phyloP scores from a whole-genome alignment of 2,329 filamentous ascomycete species.

The Exophiala calicioides region DNA sequence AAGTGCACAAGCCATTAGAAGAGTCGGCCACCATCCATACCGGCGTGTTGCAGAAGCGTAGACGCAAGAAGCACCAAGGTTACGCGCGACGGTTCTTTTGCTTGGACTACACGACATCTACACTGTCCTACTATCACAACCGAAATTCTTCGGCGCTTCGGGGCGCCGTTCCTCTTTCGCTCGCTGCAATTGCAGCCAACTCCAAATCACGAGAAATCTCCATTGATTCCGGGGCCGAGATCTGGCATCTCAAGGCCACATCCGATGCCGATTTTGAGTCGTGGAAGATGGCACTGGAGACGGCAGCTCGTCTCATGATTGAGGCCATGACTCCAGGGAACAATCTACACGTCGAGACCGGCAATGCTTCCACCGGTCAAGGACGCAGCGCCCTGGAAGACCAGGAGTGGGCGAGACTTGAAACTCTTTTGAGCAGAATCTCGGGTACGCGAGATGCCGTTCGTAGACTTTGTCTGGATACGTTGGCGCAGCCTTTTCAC shows the following conservation, averaged over 20 bases:
- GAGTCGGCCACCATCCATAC: constrained; percentile 66
- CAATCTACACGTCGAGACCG: constrained; percentile 36
- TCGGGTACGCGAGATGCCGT: constrained; percentile 87
- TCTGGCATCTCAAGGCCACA: constrained; percentile 88
- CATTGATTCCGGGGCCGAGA: constrained; percentile 93
- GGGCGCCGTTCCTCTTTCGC: constrained; percentile 85
- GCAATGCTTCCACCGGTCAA: constrained; percentile 25
- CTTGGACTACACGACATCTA: constrained; percentile 89
- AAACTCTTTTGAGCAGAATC: constrained; percentile 80
- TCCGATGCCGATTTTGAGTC: constrained; percentile 82
- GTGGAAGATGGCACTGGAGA: constrained; percentile 84
- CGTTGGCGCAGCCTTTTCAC: constrained; percentile 48
- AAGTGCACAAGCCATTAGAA: constrained; percentile 9
- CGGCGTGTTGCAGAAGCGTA: constrained; percentile 82
- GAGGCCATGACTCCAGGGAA: constrained; percentile 36
- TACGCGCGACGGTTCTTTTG: constrained; percentile 95
- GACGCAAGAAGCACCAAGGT: constrained; percentile 90
- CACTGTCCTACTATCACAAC: constrained; percentile 94
- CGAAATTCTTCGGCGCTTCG: constrained; percentile 88
- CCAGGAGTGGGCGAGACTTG: constrained; percentile 82
- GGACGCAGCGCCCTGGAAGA: constrained; percentile 60
- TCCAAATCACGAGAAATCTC: constrained; percentile 87
- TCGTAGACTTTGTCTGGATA: constrained; percentile 80
- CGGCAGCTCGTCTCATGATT: constrained; percentile 63
- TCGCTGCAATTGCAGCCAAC: constrained; percentile 88